Evolutionary conservation across 306 rosid species (phyloP).

Genomic region (Argentina anserina): DNA sequence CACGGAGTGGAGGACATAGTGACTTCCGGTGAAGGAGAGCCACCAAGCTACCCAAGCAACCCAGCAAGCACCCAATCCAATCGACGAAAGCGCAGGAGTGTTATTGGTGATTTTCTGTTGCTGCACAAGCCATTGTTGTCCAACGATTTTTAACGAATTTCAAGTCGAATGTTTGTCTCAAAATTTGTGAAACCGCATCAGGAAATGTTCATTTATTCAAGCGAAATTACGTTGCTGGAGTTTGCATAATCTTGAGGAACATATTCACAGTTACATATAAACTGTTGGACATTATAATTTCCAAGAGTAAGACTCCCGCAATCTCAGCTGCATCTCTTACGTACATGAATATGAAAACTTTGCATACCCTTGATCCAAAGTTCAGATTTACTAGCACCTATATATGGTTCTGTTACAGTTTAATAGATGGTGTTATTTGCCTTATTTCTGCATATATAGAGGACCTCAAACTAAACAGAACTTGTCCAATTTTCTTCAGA

Average conservation of each 20-base stretch:
- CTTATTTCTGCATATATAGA: conserved; percentile 7
- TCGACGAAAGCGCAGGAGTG: too few species aligned
- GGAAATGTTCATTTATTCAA: not conserved
- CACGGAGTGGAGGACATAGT: too few species aligned
- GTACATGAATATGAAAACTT: not conserved
- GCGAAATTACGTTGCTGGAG: not conserved
- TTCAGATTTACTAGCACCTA: conserved; percentile 10
- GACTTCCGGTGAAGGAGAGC: too few species aligned
- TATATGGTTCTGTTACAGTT: conserved; percentile 27
- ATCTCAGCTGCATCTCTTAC: conserved; percentile 24
- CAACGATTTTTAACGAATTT: not conserved
- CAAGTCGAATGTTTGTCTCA: not conserved
- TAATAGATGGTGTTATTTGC: conserved; percentile 1
- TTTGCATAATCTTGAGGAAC: not conserved
- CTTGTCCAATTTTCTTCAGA: not conserved
- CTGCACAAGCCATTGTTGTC: not conserved
- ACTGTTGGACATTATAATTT: not conserved
- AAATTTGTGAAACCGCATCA: not conserved
- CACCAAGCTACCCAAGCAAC: too few species aligned
- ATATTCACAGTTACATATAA: not conserved
- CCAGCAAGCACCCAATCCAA: too few species aligned
- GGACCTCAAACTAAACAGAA: conserved; percentile 4
- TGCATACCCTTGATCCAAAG: not conserved
- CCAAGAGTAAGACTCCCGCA: conserved; percentile 16
- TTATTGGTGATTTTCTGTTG: too few species aligned